A percentile compares a stretch with the other conserved stretches of the same genome.
These are phyloP conservation scores for Aspergillus sergii DNA, from an alignment of 2,329 filamentous ascomycete species.

Conservation along the genomic window DNA sequence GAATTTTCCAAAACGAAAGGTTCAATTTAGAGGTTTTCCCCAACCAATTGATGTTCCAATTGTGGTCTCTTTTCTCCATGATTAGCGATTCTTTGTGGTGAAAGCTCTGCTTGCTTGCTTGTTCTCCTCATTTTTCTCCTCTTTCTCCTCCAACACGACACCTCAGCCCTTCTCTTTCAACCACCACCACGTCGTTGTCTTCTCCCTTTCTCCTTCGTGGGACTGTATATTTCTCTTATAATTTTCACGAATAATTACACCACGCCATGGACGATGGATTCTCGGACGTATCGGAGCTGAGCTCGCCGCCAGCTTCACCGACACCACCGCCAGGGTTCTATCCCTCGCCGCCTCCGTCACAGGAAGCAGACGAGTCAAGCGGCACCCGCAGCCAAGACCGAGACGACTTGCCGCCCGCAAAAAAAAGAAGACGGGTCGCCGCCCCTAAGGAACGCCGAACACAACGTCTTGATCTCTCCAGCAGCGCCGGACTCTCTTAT, in stretches of 20 bases:
- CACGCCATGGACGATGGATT: constrained; percentile 31
- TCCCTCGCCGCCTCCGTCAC: constrained; percentile 48
- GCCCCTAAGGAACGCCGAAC: constrained; percentile 72
- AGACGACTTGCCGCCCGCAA: constrained; percentile 70
- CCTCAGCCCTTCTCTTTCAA: constrained; percentile 12
- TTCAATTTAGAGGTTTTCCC: not conserved
- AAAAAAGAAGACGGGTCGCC: constrained; percentile 70
- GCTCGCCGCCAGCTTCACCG: constrained; percentile 45
- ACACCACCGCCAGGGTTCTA: constrained; percentile 41
- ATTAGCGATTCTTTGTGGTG: constrained; percentile 5
- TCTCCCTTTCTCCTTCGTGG: not conserved
- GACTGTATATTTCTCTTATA: too few species aligned
- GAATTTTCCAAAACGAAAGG: too few species aligned
- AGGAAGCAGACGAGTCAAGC: constrained; percentile 39
- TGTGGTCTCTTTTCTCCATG: not conserved
- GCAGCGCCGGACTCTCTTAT: constrained; percentile 32
- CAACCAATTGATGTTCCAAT: not conserved
- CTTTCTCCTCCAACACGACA: constrained; percentile 16
- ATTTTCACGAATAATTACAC: constrained; percentile 9
- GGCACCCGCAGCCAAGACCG: constrained; percentile 53
- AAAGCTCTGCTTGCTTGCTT: not conserved
- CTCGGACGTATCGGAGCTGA: constrained; percentile 45
- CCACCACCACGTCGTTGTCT: constrained; percentile 4
- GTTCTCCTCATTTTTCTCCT: constrained; percentile 7
- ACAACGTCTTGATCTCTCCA: constrained; percentile 72